phyloP scores from a whole-genome alignment of 2,329 filamentous ascomycete species.

The Sphaerulina vaccinii region DNA sequence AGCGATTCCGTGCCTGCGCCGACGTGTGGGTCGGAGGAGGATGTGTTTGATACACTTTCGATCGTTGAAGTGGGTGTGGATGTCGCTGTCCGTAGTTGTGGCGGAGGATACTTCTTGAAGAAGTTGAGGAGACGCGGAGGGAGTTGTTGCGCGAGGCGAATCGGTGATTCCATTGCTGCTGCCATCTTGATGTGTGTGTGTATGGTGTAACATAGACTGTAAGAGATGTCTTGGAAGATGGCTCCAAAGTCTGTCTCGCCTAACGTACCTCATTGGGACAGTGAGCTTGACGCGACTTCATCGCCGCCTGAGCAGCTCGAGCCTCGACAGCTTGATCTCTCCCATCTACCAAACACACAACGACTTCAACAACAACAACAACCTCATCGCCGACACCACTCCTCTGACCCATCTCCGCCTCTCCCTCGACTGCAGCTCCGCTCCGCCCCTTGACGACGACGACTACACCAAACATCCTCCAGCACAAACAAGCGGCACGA shows the following conservation, averaged over 20 bases:
- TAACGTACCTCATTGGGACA: background rate
- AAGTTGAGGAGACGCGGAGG: conserved; percentile 79
- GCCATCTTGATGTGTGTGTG: no score
- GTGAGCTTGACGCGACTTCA: background rate
- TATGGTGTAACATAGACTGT: conserved; percentile 1
- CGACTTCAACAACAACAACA: background rate
- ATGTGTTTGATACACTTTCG: no score
- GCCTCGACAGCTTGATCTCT: background rate
- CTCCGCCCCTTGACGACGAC: background rate
- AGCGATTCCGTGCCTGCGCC: conserved; percentile 33
- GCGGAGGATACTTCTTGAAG: conserved; percentile 83
- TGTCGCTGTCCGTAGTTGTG: conserved; percentile 33
- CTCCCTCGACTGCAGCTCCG: background rate
- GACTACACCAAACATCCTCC: background rate
- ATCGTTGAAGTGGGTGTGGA: conserved; percentile 10
- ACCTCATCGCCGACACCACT: conserved; percentile 4
- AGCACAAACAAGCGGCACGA: conserved; percentile 41
- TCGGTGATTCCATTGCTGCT: conserved; percentile 33
- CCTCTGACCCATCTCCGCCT: conserved; percentile 6
- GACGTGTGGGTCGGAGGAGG: conserved; percentile 42
- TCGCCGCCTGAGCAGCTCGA: conserved; percentile 17
- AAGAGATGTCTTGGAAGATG: conserved; percentile 7
- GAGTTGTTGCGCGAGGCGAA: conserved; percentile 68
- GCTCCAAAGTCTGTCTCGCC: background rate
- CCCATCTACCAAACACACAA: background rate